Evolutionary conservation across 768 basidiomycete genomes (phyloP), one percentile per base, ranked within the genome.

Genomic region (Clitopilus hobsonii): DNA sequence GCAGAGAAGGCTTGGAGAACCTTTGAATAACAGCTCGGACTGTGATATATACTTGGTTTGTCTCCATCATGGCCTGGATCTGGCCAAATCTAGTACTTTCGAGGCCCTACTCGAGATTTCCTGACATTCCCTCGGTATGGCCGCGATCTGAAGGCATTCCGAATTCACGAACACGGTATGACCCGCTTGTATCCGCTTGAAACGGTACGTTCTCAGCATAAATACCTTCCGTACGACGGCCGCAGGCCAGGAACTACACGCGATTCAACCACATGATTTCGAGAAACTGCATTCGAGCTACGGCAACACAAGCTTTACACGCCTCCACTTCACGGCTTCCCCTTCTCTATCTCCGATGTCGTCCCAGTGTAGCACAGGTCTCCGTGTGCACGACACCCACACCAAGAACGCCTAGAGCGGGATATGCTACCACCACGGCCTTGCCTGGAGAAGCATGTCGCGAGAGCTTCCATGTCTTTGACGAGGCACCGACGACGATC

Each of bases 401-500:
- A n/a, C n/a, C n/a, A n/a, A n/a, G n/a, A n/a, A n/a, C 53, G 52
- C 28, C 49, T 13, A 51, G 20, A 16, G 26, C 23, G 16, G 13
- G 20, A 11, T 36, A 49, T 18, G 10, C 22, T 49, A 49, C 28
- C 10, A 52, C 22, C 10, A 28, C 20, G 8, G 24, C 27, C 25
- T n/a, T 53, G 32, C 53, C 53, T 18, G 53, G 53, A 16, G 49
- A 41, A 16, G 8, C 49, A 0, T 58, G 56, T 25, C 49, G 38
- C 29, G 49, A 58, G 23, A 29, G 60, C 52, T 47, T 55, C 30
- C 56, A 53, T 26, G 45, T 54, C 28, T 60, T 54, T 28, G 22
- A 51, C 25, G 50, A 38, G 16, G 56, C 53, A 36, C 64, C 64
- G 14, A 20, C 48, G 18, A 36, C 32, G 4, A 58, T 67, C 16